These are phyloP conservation scores for Fusarium papillatum DNA, from an alignment of 2,329 filamentous ascomycete species.

Conservation along the genomic window DNA sequence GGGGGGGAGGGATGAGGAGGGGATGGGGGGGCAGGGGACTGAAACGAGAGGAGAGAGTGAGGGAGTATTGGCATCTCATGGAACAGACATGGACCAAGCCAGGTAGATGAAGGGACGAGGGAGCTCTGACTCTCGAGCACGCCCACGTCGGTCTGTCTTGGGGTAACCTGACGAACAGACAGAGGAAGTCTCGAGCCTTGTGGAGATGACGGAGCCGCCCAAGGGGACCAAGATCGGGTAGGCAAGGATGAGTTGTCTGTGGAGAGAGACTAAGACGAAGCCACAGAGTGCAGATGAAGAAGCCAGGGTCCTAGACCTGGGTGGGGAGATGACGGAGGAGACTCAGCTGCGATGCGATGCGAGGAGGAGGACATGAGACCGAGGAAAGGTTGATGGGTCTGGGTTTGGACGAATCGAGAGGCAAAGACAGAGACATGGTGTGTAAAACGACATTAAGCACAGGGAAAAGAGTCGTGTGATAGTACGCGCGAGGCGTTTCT, in stretches of 20 bases:
- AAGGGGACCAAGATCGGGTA: constrained; percentile 30
- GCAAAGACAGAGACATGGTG: constrained; percentile 43
- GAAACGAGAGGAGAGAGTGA: constrained; percentile 1
- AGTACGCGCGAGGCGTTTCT: constrained; percentile 24
- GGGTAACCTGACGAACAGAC: constrained; percentile 22
- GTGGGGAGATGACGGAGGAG: constrained; percentile 31
- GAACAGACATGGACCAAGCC: constrained; percentile 15
- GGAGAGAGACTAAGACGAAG: constrained; percentile 32
- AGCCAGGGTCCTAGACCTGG: constrained; percentile 30
- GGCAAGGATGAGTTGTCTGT: constrained; percentile 32
- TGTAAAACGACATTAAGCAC: constrained; percentile 45
- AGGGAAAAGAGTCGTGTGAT: constrained; percentile 26
- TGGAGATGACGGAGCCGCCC: constrained; percentile 33
- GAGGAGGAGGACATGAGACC: constrained; percentile 4
- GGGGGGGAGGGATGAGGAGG: background rate
- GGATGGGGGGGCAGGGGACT: background rate
- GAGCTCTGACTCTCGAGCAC: constrained; percentile 17
- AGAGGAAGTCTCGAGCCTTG: constrained; percentile 15
- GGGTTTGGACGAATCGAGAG: constrained; percentile 35
- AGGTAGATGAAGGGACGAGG: constrained; percentile 13
- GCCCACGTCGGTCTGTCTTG: constrained; percentile 7
- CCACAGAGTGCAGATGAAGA: constrained; percentile 35
- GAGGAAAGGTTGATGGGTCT: constrained; percentile 15
- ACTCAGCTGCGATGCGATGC: constrained; percentile 4
- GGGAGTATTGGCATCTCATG: constrained; percentile 19